Evolutionary conservation across 257 asterid genomes (phyloP), one percentile per base, ranked within the genome.

Genomic region (Linderniella brevidens): DNA sequence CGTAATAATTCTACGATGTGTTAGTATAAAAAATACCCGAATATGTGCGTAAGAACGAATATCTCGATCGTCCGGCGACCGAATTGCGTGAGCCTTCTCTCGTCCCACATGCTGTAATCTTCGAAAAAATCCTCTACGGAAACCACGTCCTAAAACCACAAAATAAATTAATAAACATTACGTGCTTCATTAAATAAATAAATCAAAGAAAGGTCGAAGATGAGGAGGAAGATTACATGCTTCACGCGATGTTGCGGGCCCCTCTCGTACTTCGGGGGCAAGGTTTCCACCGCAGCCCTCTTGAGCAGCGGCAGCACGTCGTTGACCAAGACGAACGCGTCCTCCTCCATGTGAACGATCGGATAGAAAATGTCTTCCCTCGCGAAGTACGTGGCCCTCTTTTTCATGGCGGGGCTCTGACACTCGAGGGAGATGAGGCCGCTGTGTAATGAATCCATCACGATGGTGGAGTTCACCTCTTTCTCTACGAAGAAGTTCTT

Each of bases 41-140:
- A 90, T 50, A 90, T 76, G 57, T 90, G 93, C 50, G 78, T 79
- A 14, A 90, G 71, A 55, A 81, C 75, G 58, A 80, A 81, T 63
- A 79, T 78, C 69, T 90, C 98, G 52, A 90, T 78, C 53, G 98
- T 90, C 53, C 94, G 77, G 29, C 96, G 86, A 52, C 98, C 98
- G 62, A 90, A 71, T 65, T 81, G 93, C 62, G 96, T 81, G 41
- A 90, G 83, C 47, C 96, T 71, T 68, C 92, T 50, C 43, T 50
- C 55, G n/a, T 50, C 55, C 8, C 20, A 19, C n/a, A 32, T 19
- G 35, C 35, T 50, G 15, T 5, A 35, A 36, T 50, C 55, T 35
- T 50, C 37, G 20, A 32, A 32, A 5, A 13, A 37, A 49, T 81
- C 92, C 66, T 90, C 94, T 29, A 87, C 98, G 29, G 82, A 60